These are phyloP conservation scores for Haplographium delicatum DNA, from an alignment of 495 filamentous ascomycete genomes.

Conservation along the genomic window DNA sequence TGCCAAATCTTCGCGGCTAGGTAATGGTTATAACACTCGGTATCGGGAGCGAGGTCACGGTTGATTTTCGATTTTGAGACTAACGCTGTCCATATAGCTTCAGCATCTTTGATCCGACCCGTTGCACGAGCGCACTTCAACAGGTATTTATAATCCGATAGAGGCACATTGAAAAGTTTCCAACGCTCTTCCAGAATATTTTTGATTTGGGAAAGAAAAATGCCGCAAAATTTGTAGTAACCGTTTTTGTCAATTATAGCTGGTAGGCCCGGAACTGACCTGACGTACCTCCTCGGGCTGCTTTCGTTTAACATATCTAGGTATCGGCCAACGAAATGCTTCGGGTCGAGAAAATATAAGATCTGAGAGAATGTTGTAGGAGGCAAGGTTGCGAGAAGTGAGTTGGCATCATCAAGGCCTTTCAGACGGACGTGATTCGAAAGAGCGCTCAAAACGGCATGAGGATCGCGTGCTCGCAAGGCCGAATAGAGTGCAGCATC, in stretches of 20 bases:
- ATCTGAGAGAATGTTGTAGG: conserved; percentile 42
- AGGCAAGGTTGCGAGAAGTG: conserved; percentile 24
- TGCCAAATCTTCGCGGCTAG: conserved; percentile 46
- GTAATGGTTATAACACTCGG: conserved; percentile 53
- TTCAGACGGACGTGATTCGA: neutral
- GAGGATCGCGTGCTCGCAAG: conserved; percentile 8
- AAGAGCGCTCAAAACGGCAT: conserved; percentile 8
- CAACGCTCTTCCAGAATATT: conserved; percentile 35
- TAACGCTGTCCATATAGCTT: conserved; percentile 45
- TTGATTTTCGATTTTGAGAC: neutral
- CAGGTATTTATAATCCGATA: conserved; percentile 51
- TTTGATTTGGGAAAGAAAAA: conserved; percentile 34
- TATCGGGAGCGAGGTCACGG: conserved; percentile 25
- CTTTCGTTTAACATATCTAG: conserved; percentile 24
- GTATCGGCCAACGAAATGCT: conserved; percentile 26
- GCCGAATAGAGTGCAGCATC: conserved; percentile 2
- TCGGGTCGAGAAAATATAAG: conserved; percentile 41
- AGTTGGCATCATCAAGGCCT: neutral
- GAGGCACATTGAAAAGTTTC: conserved; percentile 26
- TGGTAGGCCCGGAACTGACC: neutral
- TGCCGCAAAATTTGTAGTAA: conserved; percentile 22
- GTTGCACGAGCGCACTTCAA: conserved; percentile 49
- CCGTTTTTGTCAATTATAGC: conserved; percentile 27
- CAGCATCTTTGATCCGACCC: conserved; percentile 39
- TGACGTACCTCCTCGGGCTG: conserved; percentile 22